Conservation (phyloP, 345 rosid species). For the Mercurialis annua region DNA sequence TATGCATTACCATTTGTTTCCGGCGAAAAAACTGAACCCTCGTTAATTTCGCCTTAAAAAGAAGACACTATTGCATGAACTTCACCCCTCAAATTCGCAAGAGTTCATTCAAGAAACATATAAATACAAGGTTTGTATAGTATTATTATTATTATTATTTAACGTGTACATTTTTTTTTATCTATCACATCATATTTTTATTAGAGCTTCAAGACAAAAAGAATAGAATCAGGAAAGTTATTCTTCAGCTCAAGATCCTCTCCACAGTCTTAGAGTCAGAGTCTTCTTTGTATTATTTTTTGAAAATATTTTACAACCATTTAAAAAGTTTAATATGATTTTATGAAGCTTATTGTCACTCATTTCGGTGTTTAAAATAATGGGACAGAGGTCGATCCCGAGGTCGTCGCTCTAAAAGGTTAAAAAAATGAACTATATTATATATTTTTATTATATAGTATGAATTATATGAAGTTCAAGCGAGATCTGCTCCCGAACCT, state of each 20-base stretch:
- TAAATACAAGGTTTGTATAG: too few species aligned
- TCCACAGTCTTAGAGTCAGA: constrained; percentile 46
- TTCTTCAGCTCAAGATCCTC: constrained; percentile 61
- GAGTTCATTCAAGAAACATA: neutral
- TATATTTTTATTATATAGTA: too few species aligned
- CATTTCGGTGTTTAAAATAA: constrained; percentile 11
- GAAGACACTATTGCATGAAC: constrained; percentile 41
- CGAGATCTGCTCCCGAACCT: constrained; percentile 40
- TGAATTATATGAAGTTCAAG: constrained; percentile 48
- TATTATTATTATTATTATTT: neutral
- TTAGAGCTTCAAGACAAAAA: constrained; percentile 53
- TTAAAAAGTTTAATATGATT: constrained; percentile 2
- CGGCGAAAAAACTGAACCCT: constrained; percentile 29
- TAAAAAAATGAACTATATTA: constrained; percentile 11
- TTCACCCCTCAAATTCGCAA: neutral
- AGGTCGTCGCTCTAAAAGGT: constrained; percentile 25
- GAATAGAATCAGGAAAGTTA: constrained; percentile 46
- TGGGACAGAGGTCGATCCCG: constrained; percentile 40
- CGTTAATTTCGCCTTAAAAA: constrained; percentile 13
- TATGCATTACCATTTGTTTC: constrained; percentile 42
- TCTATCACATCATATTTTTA: too few species aligned
- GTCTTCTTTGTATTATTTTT: constrained; percentile 22
- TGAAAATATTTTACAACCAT: constrained; percentile 2
- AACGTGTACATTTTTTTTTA: too few species aligned
- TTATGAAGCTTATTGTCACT: neutral